phyloP scores from a whole-genome alignment of 257 asterid species.

The Gardenia jasminoides region DNA sequence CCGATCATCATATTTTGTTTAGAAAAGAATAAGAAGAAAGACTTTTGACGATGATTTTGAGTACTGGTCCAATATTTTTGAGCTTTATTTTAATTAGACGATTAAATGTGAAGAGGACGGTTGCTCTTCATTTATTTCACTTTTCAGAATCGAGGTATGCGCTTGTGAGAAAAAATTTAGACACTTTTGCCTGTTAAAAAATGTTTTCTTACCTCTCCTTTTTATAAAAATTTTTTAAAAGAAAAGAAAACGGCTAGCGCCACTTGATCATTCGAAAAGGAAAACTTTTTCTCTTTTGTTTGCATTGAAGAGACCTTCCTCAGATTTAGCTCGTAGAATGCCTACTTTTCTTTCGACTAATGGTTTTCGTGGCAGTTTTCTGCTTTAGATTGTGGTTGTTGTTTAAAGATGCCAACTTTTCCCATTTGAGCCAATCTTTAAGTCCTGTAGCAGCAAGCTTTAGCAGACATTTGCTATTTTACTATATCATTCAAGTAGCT shows the following conservation, averaged over 20 bases:
- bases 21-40: neutral
- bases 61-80: neutral
- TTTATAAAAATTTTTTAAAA: neutral
- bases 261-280: neutral
- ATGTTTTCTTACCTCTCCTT: too few relatives aligned
- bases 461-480: neutral
- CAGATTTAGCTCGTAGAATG: neutral
- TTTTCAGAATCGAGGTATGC: neutral
- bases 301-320: neutral
- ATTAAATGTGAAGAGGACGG: neutral
- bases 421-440: neutral
- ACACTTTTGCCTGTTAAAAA: neutral
- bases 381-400: neutral
- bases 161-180: neutral
- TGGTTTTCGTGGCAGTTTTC: neutral
- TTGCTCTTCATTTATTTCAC: neutral
- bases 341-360: neutral
- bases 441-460: neutral
- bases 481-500: neutral
- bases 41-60: neutral
- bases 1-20: neutral
- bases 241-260: neutral
- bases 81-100: neutral
- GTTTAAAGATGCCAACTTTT: neutral
- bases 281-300: neutral